These are phyloP conservation scores for Pythium brachiatum DNA, from an alignment of 352 stramenopile genomes.

Conservation along the genomic window DNA sequence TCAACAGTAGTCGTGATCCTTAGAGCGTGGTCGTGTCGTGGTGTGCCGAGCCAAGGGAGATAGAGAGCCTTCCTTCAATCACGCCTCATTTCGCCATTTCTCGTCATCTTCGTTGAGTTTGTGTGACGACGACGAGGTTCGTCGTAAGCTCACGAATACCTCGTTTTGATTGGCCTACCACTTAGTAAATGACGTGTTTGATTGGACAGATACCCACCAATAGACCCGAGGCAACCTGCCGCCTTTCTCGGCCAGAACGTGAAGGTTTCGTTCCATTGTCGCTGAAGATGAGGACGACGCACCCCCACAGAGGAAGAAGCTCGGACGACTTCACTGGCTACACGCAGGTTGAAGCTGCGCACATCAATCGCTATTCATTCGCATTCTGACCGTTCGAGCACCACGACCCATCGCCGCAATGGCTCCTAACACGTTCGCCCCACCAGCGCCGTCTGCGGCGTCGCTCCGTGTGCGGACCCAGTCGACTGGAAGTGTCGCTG, in stretches of 20 bases:
- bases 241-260: neutral
- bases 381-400: neutral
- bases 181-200: neutral
- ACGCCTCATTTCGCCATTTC: no score
- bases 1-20: neutral
- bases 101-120: no score
- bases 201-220: neutral
- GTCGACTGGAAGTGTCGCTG: neutral
- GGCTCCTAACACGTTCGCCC: constrained; percentile 8
- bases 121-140: no score
- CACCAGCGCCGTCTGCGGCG: constrained; percentile 1
- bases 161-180: neutral
- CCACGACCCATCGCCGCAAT: constrained; percentile 3
- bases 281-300: no score
- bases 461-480: constrained; percentile 5
- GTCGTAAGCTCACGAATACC: neutral
- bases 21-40: neutral
- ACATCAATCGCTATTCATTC: neutral
- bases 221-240: neutral
- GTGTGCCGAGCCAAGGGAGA: neutral
- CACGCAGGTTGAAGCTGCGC: neutral
- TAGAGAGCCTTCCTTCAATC: neutral
- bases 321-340: neutral
- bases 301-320: neutral
- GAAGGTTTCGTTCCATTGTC: neutral